Conservation (phyloP, 148 eudicot species). For the Polygonum maritimum region DNA sequence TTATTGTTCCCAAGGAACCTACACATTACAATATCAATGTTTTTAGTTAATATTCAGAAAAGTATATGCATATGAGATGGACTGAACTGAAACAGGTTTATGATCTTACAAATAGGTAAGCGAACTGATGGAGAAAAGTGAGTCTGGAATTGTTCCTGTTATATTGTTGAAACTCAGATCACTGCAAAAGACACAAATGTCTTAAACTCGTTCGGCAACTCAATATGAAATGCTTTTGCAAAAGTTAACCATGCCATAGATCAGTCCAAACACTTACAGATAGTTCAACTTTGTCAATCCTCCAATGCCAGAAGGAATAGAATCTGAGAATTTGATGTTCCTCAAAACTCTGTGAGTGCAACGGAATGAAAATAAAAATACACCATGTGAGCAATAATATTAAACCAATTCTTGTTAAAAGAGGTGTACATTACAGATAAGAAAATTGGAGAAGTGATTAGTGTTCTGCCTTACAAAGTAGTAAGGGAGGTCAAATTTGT, state of each 20-base stretch:
- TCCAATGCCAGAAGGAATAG: constrained; percentile 54
- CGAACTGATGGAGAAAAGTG: constrained; percentile 42
- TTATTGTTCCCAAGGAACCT: constrained; percentile 86
- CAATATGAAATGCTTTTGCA: background rate
- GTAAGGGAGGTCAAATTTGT: constrained; percentile 8
- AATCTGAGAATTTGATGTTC: constrained; percentile 62
- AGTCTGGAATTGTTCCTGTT: constrained; percentile 55
- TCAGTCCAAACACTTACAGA: constrained; percentile 44
- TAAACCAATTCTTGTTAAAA: constrained; percentile 14
- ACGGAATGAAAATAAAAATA: too few species aligned
- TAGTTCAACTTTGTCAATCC: constrained; percentile 27
- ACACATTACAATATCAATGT: constrained; percentile 13
- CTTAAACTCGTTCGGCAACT: background rate
- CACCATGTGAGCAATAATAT: background rate
- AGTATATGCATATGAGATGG: background rate
- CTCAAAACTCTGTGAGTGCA: constrained; percentile 40
- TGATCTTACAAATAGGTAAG: constrained; percentile 55
- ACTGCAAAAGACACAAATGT: constrained; percentile 30
- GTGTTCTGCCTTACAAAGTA: constrained; percentile 10
- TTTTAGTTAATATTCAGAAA: background rate
- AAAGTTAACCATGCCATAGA: background rate
- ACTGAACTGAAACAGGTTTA: background rate
- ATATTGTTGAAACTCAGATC: constrained; percentile 89
- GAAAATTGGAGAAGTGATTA: background rate
- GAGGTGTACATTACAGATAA: background rate